phyloP scores from a whole-genome alignment of 805 yeast species.

The Hanseniaspora singularis region DNA sequence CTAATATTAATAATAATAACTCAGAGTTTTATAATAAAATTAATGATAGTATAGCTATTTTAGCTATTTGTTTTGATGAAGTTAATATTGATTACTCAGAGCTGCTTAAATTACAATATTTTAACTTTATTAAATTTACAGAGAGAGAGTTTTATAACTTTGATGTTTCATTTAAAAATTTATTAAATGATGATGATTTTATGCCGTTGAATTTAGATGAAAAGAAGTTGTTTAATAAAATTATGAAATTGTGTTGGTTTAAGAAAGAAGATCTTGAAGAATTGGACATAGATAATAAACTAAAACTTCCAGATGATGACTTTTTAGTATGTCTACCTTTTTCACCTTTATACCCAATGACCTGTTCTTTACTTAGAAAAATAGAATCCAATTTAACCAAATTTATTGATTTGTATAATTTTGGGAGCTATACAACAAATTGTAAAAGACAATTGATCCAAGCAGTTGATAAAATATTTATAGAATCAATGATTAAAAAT shows the following conservation, averaged over 20 bases:
- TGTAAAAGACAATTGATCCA: constrained; percentile 31
- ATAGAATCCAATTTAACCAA: constrained; percentile 51
- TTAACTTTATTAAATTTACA: constrained; percentile 51
- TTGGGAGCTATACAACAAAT: constrained; percentile 44
- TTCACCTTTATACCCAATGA: constrained; percentile 75
- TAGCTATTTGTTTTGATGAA: constrained; percentile 65
- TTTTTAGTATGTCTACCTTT: constrained; percentile 69
- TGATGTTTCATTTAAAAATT: constrained; percentile 44
- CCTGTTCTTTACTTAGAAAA: constrained; percentile 62
- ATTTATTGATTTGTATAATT: constrained; percentile 55
- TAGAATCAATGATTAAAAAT: constrained; percentile 52
- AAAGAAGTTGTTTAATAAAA: constrained; percentile 46
- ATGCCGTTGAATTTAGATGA: constrained; percentile 72
- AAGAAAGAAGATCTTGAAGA: constrained; percentile 37
- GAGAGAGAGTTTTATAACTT: constrained; percentile 44
- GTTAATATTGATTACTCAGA: constrained; percentile 48
- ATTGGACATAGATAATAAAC: constrained; percentile 12
- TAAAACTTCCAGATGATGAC: constrained; percentile 22
- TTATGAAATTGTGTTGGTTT: constrained; percentile 60
- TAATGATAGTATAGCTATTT: constrained; percentile 55
- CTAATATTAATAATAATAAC: constrained; percentile 28
- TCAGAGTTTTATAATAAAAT: constrained; percentile 40
- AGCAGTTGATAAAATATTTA: constrained; percentile 57
- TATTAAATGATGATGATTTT: constrained; percentile 69
- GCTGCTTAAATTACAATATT: constrained; percentile 49